These are phyloP conservation scores for Penicillium expansum DNA, from an alignment of 2,329 filamentous ascomycete species.

Conservation along the genomic window DNA sequence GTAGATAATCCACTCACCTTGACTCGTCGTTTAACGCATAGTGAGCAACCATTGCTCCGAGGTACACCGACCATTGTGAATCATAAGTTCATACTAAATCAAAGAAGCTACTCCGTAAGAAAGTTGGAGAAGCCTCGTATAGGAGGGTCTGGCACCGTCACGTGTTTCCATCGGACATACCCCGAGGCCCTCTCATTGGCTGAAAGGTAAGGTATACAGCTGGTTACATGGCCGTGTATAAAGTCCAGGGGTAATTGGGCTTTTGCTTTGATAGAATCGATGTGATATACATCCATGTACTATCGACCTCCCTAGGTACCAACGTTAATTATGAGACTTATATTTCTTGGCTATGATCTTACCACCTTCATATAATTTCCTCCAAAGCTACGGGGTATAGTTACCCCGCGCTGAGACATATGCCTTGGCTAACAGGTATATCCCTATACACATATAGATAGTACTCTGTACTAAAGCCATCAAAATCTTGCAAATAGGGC, in stretches of 20 bases:
- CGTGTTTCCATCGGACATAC: background rate
- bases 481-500: background rate
- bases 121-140: background rate
- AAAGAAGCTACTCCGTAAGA: background rate
- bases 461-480: background rate
- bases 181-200: constrained; percentile 1
- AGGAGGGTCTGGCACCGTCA: background rate
- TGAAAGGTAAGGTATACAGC: background rate
- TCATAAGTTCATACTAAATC: background rate
- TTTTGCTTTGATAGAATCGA: background rate
- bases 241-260: background rate
- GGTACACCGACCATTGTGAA: constrained; percentile 24
- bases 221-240: background rate
- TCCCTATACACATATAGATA: background rate
- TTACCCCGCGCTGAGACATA: background rate
- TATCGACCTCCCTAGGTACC: background rate
- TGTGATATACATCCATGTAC: background rate
- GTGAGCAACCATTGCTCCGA: constrained; percentile 28
- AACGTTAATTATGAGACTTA: background rate
- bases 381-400: background rate
- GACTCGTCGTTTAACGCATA: constrained; percentile 30
- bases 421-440: background rate
- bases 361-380: background rate
- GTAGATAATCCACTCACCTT: constrained; percentile 18
- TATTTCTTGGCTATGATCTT: background rate